These are phyloP conservation scores for Betula pendula DNA, from an alignment of 306 rosid species.

Conservation along the genomic window DNA sequence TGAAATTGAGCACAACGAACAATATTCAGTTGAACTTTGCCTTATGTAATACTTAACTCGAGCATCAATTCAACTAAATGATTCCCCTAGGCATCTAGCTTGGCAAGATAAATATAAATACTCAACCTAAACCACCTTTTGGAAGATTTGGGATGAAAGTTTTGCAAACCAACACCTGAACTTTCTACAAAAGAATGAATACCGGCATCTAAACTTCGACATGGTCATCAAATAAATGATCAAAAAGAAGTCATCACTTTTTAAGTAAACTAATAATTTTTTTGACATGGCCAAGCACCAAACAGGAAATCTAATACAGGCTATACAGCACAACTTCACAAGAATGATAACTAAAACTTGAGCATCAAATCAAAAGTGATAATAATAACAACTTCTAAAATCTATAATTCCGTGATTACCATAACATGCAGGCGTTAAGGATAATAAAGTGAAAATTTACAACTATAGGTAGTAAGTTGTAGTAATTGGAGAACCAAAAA, in stretches of 20 bases:
- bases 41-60: neutral
- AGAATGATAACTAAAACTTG: neutral
- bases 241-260: neutral
- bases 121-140: no score
- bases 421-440: neutral
- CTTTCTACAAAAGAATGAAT: no score
- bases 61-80: neutral
- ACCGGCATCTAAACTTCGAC: neutral
- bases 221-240: neutral
- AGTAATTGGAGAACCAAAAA: neutral
- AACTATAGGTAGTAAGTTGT: neutral
- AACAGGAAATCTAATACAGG: neutral
- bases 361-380: neutral
- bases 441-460: neutral
- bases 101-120: neutral
- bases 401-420: neutral
- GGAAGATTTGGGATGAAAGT: no score
- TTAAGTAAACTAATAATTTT: no score
- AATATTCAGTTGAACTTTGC: neutral
- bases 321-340: neutral
- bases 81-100: neutral
- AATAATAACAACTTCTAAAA: neutral
- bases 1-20: neutral
- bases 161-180: no score
- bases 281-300: neutral